phyloP scores from a whole-genome alignment of 306 rosid genomes.

The Begonia loranthoides region DNA sequence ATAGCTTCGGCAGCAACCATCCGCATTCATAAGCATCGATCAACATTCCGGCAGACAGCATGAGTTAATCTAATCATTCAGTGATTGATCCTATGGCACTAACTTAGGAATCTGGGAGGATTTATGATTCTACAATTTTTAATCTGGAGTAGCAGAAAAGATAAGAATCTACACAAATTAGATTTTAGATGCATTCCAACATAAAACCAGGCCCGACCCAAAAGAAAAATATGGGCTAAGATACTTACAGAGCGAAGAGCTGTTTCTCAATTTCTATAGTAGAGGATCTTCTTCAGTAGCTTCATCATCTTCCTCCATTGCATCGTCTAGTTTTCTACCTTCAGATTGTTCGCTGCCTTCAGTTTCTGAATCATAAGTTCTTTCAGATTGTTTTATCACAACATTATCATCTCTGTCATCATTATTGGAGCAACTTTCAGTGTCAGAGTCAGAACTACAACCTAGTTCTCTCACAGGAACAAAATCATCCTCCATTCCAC shows the following conservation, averaged over 20 bases:
- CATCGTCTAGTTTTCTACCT: conserved; percentile 31
- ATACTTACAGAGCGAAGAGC: conserved; percentile 14
- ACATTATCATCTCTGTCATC: conserved; percentile 17
- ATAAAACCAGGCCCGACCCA: background rate
- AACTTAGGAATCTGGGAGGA: too few relatives aligned
- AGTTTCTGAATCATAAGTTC: conserved; percentile 60
- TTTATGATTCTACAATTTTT: too few relatives aligned
- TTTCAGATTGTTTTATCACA: conserved; percentile 18
- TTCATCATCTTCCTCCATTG: conserved; percentile 60
- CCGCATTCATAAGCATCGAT: too few relatives aligned
- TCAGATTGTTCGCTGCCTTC: conserved; percentile 30
- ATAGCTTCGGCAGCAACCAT: too few relatives aligned
- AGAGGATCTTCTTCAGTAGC: conserved; percentile 50
- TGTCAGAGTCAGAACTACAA: conserved; percentile 35
- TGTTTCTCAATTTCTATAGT: conserved; percentile 12
- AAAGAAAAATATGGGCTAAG: background rate
- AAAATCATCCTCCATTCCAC: conserved; percentile 22
- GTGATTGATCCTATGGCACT: too few relatives aligned
- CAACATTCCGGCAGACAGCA: too few relatives aligned
- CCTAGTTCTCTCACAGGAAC: conserved; percentile 18
- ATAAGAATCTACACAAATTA: too few relatives aligned
- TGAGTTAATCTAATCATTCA: too few relatives aligned
- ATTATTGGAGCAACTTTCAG: conserved; percentile 29
- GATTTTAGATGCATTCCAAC: too few relatives aligned
- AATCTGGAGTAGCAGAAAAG: too few relatives aligned